Conservation (phyloP, 495 filamentous ascomycete genomes). For the Mytilinidion resinicola region DNA sequence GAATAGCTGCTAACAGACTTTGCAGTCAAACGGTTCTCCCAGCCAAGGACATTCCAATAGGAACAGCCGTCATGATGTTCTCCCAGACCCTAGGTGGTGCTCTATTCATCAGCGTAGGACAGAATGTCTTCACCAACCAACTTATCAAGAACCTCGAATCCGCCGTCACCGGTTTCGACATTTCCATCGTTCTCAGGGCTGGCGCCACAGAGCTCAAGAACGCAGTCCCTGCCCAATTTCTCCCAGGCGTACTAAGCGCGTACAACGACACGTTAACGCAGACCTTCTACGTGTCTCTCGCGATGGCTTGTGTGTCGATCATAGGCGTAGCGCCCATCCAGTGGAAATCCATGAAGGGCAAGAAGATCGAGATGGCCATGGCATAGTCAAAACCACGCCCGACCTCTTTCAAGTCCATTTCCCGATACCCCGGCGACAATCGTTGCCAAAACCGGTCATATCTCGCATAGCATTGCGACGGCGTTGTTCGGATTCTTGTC, state of each 20-base stretch:
- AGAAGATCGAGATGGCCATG: conserved; percentile 60
- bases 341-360: conserved; percentile 82
- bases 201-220: conserved; percentile 64
- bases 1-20: too few relatives aligned
- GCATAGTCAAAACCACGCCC: conserved; percentile 34
- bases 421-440: too few relatives aligned
- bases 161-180: conserved; percentile 42
- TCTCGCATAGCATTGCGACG: too few relatives aligned
- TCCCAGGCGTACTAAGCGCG: conserved; percentile 54
- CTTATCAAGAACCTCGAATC: conserved; percentile 51
- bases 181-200: conserved; percentile 44
- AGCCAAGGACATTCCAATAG: conserved; percentile 52
- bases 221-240: conserved; percentile 39
- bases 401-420: neutral
- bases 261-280: conserved; percentile 66
- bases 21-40: conserved; percentile 50
- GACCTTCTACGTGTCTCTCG: conserved; percentile 63
- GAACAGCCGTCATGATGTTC: conserved; percentile 60
- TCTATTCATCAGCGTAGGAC: conserved; percentile 64
- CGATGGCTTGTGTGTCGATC: conserved; percentile 54
- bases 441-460: too few relatives aligned
- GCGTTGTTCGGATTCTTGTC: too few relatives aligned
- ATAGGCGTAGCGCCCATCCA: conserved; percentile 57
- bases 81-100: conserved; percentile 60
- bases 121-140: conserved; percentile 72